Percentiles rank a stretch among this genome's conserved stretches.
Conservation (phyloP, 2,329 filamentous ascomycete genomes). For the Fonsecaea pedrosoi region DNA sequence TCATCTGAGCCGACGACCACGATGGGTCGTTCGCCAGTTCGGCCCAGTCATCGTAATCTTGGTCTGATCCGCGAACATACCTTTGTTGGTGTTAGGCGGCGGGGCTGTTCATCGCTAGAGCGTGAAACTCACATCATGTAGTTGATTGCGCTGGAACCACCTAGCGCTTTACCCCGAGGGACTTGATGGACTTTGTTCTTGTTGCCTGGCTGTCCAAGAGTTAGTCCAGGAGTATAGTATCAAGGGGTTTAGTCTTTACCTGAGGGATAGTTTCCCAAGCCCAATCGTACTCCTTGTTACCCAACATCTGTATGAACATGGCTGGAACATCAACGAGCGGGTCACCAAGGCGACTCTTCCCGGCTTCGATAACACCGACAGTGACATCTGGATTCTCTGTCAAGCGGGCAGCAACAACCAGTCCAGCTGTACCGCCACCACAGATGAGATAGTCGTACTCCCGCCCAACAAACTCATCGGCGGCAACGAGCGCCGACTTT, state of each 20-base stretch:
- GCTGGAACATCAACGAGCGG: conserved; percentile 41
- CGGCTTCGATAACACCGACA: conserved; percentile 57
- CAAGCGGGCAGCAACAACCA: conserved; percentile 59
- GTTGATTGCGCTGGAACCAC: conserved; percentile 46
- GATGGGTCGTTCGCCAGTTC: conserved; percentile 42
- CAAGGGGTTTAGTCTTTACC: conserved; percentile 25
- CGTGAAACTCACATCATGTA: conserved; percentile 40
- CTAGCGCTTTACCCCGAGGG: conserved; percentile 43
- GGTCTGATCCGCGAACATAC: conserved; percentile 39
- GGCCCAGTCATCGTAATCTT: conserved; percentile 46
- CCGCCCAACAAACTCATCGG: conserved; percentile 33
- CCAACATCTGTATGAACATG: conserved; percentile 39
- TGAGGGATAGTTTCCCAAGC: conserved; percentile 45
- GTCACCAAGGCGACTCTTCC: conserved; percentile 43
- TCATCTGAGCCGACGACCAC: conserved; percentile 43
- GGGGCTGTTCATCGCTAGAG: background rate
- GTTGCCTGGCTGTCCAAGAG: conserved; percentile 22
- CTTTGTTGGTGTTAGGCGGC: conserved; percentile 11
- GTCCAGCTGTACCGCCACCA: conserved; percentile 63
- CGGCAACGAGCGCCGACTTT: conserved; percentile 30
- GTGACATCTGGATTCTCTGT: conserved; percentile 51
- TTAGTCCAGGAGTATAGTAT: conserved; percentile 14
- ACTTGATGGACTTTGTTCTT: conserved; percentile 40
- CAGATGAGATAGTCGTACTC: conserved; percentile 50
- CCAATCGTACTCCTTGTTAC: conserved; percentile 48